These are phyloP conservation scores for Cymodocea nodosa DNA, from an alignment of 116 monocot species.

Conservation along the genomic window DNA sequence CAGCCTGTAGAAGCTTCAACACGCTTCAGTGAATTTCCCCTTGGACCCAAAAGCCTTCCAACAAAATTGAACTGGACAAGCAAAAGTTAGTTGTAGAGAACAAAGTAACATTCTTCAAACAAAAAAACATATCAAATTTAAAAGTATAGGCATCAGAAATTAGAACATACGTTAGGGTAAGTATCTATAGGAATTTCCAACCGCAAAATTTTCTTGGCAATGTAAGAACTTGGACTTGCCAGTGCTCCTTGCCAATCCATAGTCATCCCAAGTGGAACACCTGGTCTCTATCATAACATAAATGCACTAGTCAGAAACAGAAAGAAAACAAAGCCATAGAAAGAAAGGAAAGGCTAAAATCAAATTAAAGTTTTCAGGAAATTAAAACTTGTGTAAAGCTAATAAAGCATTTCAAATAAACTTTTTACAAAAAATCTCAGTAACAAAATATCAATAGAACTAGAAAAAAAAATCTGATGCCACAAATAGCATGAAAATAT, in stretches of 20 bases:
- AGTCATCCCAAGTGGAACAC: constrained; percentile 19
- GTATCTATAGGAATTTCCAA: constrained; percentile 80
- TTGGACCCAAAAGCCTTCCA: constrained; percentile 93
- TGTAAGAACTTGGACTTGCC: constrained; percentile 57
- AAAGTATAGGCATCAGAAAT: background rate
- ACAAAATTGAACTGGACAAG: constrained; percentile 87
- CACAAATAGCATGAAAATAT: too few species aligned
- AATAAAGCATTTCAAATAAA: too few species aligned
- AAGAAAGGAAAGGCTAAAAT: too few species aligned
- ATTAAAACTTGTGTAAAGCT: too few species aligned
- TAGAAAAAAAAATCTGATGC: too few species aligned
- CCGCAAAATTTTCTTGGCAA: constrained; percentile 80
- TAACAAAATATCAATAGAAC: too few species aligned
- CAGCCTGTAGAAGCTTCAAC: constrained; percentile 93
- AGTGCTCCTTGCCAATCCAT: constrained; percentile 49
- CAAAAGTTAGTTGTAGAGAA: background rate
- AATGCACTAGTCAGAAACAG: background rate
- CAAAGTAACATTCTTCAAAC: background rate
- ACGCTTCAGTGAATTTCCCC: constrained; percentile 92
- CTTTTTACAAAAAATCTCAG: too few species aligned
- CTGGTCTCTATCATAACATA: constrained; percentile 12
- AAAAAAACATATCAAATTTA: constrained; percentile 1
- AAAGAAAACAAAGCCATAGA: too few species aligned
- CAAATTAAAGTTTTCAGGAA: too few species aligned
- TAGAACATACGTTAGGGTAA: constrained; percentile 72